These are phyloP conservation scores for Penstemon davidsonii DNA, from an alignment of 257 asterid species.

Conservation along the genomic window DNA sequence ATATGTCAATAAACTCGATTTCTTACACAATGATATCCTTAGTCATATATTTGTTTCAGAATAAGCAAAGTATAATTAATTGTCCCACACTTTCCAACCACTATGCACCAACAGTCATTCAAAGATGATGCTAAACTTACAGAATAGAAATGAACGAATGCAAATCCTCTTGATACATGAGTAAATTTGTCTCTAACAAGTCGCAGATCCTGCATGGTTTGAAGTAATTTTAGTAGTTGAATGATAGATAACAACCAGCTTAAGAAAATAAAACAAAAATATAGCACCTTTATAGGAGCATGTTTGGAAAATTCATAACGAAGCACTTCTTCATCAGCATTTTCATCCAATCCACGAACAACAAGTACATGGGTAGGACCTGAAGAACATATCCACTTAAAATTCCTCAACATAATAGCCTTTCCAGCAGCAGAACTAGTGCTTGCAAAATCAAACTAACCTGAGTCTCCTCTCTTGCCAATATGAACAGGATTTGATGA, in stretches of 20 bases:
- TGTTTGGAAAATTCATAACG: slow-evolving; percentile 96
- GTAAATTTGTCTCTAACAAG: slow-evolving; percentile 98
- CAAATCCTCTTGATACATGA: slow-evolving; percentile 97
- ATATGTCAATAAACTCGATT: neutral
- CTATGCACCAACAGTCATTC: slow-evolving; percentile 1
- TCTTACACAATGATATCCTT: neutral
- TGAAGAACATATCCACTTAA: slow-evolving; percentile 38
- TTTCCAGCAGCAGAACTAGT: neutral
- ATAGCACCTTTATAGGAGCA: slow-evolving; percentile 85
- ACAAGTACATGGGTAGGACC: slow-evolving; percentile 98
- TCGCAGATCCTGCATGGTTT: slow-evolving; percentile 76
- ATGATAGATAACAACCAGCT: slow-evolving; percentile 12
- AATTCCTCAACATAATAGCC: slow-evolving; percentile 20
- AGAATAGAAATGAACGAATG: slow-evolving; percentile 85
- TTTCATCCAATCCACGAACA: slow-evolving; percentile 97
- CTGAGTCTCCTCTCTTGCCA: slow-evolving; percentile 93
- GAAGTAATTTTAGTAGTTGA: slow-evolving; percentile 26
- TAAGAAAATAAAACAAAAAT: slow-evolving; percentile 2
- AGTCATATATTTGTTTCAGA: neutral
- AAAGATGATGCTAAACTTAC: slow-evolving; percentile 44
- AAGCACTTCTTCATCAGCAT: slow-evolving; percentile 99
- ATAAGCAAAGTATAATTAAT: neutral
- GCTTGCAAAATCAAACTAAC: slow-evolving; percentile 38
- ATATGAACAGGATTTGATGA: slow-evolving; percentile 54
- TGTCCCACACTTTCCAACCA: neutral